Percentiles rank a stretch among this genome's conserved stretches.
Evolutionary conservation across 345 rosid genomes (phyloP).

Genomic region (Schrenkiella parvula): DNA sequence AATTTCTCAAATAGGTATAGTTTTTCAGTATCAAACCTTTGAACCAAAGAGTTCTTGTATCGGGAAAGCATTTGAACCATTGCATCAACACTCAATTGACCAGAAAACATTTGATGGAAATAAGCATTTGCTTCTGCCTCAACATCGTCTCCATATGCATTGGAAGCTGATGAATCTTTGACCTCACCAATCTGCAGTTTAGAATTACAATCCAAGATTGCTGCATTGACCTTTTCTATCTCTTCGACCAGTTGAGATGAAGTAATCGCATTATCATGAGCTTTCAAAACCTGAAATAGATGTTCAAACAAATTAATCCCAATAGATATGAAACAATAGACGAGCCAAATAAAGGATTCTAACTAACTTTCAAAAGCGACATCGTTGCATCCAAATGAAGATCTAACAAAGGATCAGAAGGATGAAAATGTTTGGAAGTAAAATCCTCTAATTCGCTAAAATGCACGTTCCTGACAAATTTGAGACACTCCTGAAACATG

Average conservation of each 20-base stretch:
- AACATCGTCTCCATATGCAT: conserved; percentile 69
- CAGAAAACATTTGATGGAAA: conserved; percentile 94
- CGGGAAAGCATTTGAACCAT: conserved; percentile 96
- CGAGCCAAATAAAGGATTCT: background rate
- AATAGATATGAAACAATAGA: background rate
- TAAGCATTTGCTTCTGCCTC: conserved; percentile 94
- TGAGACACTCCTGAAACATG: conserved; percentile 74
- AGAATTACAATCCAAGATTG: conserved; percentile 49
- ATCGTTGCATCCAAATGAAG: conserved; percentile 58
- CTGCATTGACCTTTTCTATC: conserved; percentile 57
- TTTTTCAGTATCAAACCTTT: conserved; percentile 45
- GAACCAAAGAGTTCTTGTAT: conserved; percentile 75
- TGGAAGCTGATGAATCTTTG: conserved; percentile 59
- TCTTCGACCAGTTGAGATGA: conserved; percentile 66
- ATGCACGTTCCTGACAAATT: conserved; percentile 70
- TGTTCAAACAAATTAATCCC: conserved; percentile 1
- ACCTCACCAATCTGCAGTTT: conserved; percentile 71
- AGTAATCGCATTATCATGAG: conserved; percentile 41
- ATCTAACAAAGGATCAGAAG: conserved; percentile 49
- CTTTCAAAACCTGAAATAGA: conserved; percentile 57
- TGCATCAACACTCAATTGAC: conserved; percentile 72
- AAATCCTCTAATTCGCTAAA: conserved; percentile 60
- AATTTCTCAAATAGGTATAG: background rate
- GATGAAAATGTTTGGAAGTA: conserved; percentile 54
- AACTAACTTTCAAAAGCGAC: conserved; percentile 66